Base-by-base conservation (phyloP, 1,139 yeast species). In the Arxiozyma heterogenica region DNA sequence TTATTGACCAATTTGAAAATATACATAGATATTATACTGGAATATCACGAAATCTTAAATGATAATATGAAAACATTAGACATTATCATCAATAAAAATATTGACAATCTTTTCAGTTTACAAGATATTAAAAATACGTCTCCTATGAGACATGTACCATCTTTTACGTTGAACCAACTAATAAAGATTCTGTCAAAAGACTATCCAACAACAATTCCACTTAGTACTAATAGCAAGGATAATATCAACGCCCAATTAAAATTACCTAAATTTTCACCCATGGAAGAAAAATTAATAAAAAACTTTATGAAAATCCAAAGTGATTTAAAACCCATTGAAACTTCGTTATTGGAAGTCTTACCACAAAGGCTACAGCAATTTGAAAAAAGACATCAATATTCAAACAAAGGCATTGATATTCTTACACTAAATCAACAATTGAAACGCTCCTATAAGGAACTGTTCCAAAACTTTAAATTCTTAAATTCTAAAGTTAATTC, bases 41-140 rank as follows among this genome's bases (percentile, higher is more conserved):
- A 81, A 57, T 83, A 77, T 68, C 71, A 75, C 52, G 94, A 86
- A 61, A 72, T 86, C 43, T 75, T 74, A 52, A 74, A 74, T 49
- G 71, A 71, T 43, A 80, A 83, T 27, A 74, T 85, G 57, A 72
- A 71, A 17, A 76, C 83, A 0, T 74, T 84, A 38, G 74, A 75
- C 41, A 64, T 65, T 21, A 87, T 83, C 58, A 72, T 83, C 21
- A 76, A 74, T 47, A 69, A 68, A 18, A 80, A 84, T 61, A 67
- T 74, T 44, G 71, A 73, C 53, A 64, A 64, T 44, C 71, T 75
- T 42, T 64, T 72, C 54, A 70, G 69, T 51, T 65, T 79, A 7
- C 75, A 73, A 60, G 76, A 78, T 53, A 62, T 17, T 22, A 46
- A 48, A 20, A 47, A 46, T 38, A 47, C 47, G 1, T 75, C 78